Evolutionary conservation across 1,139 yeast genomes (phyloP), one percentile per base, ranked within the genome.

Genomic region (Spathaspora sp.): DNA sequence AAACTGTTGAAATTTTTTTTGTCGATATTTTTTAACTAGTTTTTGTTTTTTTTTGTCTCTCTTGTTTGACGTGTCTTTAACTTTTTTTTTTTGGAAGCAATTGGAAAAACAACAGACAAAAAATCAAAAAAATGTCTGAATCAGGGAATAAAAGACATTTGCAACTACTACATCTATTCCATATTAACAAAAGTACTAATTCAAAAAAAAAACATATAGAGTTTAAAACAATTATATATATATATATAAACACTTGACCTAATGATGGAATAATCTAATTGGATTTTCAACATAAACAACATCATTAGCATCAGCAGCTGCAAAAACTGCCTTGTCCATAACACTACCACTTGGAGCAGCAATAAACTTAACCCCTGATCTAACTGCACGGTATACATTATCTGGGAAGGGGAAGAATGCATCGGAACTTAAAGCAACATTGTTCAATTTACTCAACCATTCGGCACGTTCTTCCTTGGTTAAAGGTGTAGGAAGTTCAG

Each of bases 401-500:
- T 93, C 99, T 55, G 98, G 95, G 93, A 93, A 93, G 72, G 99
- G 99, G 95, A 93, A 93, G 82, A 93, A 93, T 37, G 99, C 99
- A 68, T 93, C 99, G 3, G 97, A 89, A 15, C 97, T 86, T 59
- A 90, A 78, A 8, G 98, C 91, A 50, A 95, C 99, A 58, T 88
- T 84, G 50, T 74, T 80, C 65, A 89, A 79, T 74, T 90, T 82
- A 52, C 74, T 62, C 56, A 86, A 72, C 98, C 98, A 93, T 60
- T 88, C 96, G 55, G 74, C 73, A 73, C 95, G 89, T 77, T 95
- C 99, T 56, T 78, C 84, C 36, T 71, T 71, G 47, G 96, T 84
- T 60, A 93, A 78, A 49, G 97, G 97, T 56, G 72, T 78, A 57
- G 99, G 99, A 34, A 91, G 60, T 53, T 72, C 84, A 48, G 78